Percentiles rank a stretch among this genome's conserved stretches.
Conservation (phyloP, 164 flowering plant species). For the Dillenia turbinata region DNA sequence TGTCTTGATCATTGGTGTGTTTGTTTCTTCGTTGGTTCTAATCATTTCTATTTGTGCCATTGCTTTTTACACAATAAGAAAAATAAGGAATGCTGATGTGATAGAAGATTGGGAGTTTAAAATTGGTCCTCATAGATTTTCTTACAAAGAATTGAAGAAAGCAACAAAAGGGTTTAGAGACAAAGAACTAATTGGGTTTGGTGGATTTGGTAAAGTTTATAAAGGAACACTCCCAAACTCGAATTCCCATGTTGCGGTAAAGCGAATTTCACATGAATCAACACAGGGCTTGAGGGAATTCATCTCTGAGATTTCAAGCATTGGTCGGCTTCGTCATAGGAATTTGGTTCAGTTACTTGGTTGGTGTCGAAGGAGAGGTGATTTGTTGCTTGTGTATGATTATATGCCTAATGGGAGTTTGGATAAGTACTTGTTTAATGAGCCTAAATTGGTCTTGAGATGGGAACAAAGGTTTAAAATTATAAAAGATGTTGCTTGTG, state of each 20-base stretch:
- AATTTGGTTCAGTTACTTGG: slow-evolving; percentile 70
- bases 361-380: slow-evolving; percentile 54
- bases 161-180: slow-evolving; percentile 70
- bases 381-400: slow-evolving; percentile 67
- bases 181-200: slow-evolving; percentile 53
- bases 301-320: slow-evolving; percentile 53
- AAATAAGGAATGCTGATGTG: slow-evolving; percentile 39
- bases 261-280: slow-evolving; percentile 55
- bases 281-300: slow-evolving; percentile 62
- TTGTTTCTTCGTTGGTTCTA: too few species aligned
- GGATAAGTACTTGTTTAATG: slow-evolving; percentile 53
- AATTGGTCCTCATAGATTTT: slow-evolving; percentile 61
- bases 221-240: slow-evolving; percentile 54
- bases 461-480: slow-evolving; percentile 70
- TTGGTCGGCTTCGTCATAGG: slow-evolving; percentile 70
- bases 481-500: slow-evolving; percentile 63
- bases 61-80: slow-evolving; percentile 11
- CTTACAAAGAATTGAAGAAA: slow-evolving; percentile 51
- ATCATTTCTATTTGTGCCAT: slow-evolving; percentile 14
- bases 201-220: slow-evolving; percentile 77
- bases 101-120: slow-evolving; percentile 71
- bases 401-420: slow-evolving; percentile 80
- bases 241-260: slow-evolving; percentile 53
- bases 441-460: slow-evolving; percentile 26
- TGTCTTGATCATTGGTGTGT: slow-evolving; percentile 9